Conservation (phyloP, 768 basidiomycete genomes). For the Rhizopogon vinicolor region DNA sequence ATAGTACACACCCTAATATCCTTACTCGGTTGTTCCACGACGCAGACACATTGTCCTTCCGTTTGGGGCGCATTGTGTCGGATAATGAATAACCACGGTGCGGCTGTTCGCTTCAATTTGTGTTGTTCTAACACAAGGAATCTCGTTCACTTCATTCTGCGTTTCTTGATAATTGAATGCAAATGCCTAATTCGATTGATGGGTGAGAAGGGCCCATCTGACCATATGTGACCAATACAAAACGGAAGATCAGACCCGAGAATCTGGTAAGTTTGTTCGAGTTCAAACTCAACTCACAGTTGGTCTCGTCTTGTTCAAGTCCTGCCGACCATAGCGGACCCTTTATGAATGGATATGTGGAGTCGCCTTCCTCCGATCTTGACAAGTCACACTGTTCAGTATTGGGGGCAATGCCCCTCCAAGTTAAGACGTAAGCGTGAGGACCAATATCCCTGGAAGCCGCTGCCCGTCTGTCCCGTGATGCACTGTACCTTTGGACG, state of each 20-base stretch:
- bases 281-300: constrained; percentile 26
- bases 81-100: neutral
- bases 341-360: constrained; percentile 9
- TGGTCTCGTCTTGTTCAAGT: constrained; percentile 15
- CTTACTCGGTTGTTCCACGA: neutral
- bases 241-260: constrained; percentile 26
- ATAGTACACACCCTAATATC: neutral
- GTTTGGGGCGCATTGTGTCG: neutral
- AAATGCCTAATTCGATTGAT: constrained; percentile 27
- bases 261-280: constrained; percentile 23
- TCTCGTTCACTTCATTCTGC: neutral
- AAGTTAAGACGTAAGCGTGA: constrained; percentile 18
- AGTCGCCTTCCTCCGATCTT: constrained; percentile 22
- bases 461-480: neutral
- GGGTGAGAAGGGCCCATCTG: constrained; percentile 26
- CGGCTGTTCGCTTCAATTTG: constrained; percentile 6
- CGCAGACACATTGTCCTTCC: neutral
- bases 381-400: constrained; percentile 6
- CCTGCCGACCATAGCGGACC: constrained; percentile 27
- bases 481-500: neutral
- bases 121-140: neutral
- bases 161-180: neutral
- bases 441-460: neutral
- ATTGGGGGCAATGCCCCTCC: constrained; percentile 5
- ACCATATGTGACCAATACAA: constrained; percentile 21